Percentiles rank a stretch among this genome's conserved stretches.
These are phyloP conservation scores for Phytophthora pini DNA, from an alignment of 352 stramenopile species.

Conservation along the genomic window DNA sequence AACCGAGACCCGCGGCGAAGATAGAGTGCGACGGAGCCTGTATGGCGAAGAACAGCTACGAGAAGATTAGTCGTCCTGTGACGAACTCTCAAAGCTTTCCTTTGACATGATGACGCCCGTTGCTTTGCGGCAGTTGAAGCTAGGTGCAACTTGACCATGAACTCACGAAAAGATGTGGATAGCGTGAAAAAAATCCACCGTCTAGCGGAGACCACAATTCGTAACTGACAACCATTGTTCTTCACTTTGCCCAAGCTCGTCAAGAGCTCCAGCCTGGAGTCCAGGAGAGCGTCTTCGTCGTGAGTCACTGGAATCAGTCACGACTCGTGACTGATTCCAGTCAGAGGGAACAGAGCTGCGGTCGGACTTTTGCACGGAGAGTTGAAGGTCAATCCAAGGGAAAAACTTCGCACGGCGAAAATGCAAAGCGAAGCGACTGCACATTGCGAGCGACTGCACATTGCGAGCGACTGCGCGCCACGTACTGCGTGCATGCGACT, in stretches of 20 bases:
- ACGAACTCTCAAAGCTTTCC: neutral
- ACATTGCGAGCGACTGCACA: too few species aligned
- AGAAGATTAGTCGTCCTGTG: constrained; percentile 2
- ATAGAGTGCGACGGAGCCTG: constrained; percentile 14
- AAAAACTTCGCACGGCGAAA: too few species aligned
- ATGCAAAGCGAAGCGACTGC: too few species aligned
- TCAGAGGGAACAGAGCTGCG: neutral
- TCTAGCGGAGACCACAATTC: neutral
- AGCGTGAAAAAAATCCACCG: constrained; percentile 2
- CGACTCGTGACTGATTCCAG: constrained; percentile 1
- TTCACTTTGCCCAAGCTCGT: too few species aligned
- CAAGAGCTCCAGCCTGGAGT: too few species aligned
- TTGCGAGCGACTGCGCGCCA: too few species aligned
- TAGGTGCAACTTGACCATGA: constrained; percentile 16
- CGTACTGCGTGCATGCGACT: neutral
- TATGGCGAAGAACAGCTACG: constrained; percentile 1
- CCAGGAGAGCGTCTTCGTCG: too few species aligned
- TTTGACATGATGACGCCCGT: neutral
- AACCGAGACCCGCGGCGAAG: constrained; percentile 37
- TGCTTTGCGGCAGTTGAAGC: constrained; percentile 17
- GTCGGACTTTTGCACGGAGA: constrained; percentile 1
- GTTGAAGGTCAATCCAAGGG: neutral
- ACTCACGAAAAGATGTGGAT: constrained; percentile 4
- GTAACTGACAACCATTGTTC: neutral
- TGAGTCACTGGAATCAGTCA: too few species aligned